Evolutionary conservation across 345 rosid genomes (phyloP), one percentile per base, ranked within the genome.

Genomic region (Trapa bicornis): DNA sequence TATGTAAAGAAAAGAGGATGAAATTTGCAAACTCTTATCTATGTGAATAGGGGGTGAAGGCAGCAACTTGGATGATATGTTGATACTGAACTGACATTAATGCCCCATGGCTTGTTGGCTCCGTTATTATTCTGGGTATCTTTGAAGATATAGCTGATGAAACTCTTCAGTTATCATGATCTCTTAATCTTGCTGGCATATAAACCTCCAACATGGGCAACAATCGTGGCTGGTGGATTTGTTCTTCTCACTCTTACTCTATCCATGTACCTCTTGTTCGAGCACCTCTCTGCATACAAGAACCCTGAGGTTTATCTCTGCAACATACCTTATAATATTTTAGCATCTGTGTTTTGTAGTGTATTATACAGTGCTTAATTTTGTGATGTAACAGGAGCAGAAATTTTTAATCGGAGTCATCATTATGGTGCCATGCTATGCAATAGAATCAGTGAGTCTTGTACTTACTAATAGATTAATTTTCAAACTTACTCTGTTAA

Each of bases 351-450:
- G 33, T 22, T 43, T 42, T 14, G 36, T 14, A 22, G 6, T 10
- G 22, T 54, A 29, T 22, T 17, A 17, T 72, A 33, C 43, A 39
- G 47, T 41, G 10, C 61, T 56, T 13, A 35, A 37, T 66, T 14
- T 37, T 43, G 12, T 69, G 54, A 56, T 56, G 47, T 65, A n/a
- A 42, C 89, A 94, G 99, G 99, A 95, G 73, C 99, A 95, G 75
- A 95, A 83, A 78, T 91, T 95, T 82, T 80, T 91, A 78, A 91
- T 95, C 22, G 99, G 99, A 61, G 97, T 95, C 79, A 87, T 91
- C 77, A 81, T 95, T 65, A 91, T 95, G 99, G 99, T 95, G 78
- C 99, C 99, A 58, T 91, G 89, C 86, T 95, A 91, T 72, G 84
- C 92, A 0, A 64, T 95, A 35, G 99, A 91, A 77, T 95, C 99